Conservation (phyloP, 192 early-diverging fungal species). For the Diversispora eburnea region DNA sequence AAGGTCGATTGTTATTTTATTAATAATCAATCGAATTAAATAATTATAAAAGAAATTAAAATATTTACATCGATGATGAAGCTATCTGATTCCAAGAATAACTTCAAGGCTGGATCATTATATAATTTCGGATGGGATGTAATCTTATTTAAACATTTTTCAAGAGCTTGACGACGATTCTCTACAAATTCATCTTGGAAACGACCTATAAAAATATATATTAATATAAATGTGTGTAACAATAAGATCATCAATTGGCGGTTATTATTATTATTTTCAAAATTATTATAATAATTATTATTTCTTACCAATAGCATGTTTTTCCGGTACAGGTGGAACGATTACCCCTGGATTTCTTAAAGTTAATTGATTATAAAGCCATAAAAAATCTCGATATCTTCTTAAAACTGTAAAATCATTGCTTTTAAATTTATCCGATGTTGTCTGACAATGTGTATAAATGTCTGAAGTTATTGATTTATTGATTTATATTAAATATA, state of each 20-base stretch:
- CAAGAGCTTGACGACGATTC: slow-evolving; percentile 74
- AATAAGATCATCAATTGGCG: too few relatives aligned
- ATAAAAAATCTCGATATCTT: slow-evolving; percentile 90
- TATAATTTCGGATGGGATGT: slow-evolving; percentile 78
- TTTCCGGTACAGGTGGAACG: slow-evolving; percentile 90
- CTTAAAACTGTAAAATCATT: slow-evolving; percentile 79
- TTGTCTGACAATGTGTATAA: slow-evolving; percentile 49
- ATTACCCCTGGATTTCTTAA: slow-evolving; percentile 81
- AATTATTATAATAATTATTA: too few relatives aligned
- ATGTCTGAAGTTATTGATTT: too few relatives aligned
- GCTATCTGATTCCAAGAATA: slow-evolving; percentile 85
- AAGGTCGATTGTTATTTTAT: too few relatives aligned
- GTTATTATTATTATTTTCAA: background rate
- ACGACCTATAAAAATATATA: slow-evolving; percentile 50
- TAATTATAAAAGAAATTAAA: background rate
- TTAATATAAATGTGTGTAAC: background rate
- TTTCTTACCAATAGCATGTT: slow-evolving; percentile 79
- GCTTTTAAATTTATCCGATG: slow-evolving; percentile 70
- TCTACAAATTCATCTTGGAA: slow-evolving; percentile 97
- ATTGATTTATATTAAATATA: background rate
- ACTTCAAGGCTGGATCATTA: slow-evolving; percentile 73
- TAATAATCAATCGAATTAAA: background rate
- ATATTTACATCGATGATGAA: slow-evolving; percentile 65
- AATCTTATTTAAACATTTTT: slow-evolving; percentile 79
- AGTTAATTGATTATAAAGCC: slow-evolving; percentile 84